Evolutionary conservation across 208 protist genomes (phyloP), one percentile per base, ranked within the genome.

Genomic region (Wallacemonas sp.): DNA sequence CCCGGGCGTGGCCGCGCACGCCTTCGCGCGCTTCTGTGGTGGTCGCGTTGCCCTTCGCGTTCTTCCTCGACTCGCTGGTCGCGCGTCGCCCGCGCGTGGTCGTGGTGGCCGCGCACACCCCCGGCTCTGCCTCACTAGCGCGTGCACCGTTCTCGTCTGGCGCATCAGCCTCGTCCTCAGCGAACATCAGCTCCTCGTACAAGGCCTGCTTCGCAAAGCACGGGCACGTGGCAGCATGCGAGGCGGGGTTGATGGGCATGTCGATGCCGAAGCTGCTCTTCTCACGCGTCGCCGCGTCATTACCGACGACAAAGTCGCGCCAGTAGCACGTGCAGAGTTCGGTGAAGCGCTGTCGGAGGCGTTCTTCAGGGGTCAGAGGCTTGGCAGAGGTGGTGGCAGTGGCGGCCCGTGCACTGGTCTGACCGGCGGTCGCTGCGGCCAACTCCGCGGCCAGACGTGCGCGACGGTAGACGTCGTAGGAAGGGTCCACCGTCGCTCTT

Each of bases 201-300:
- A 72, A 42, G 0, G 45, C 57, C 41, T 78, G 61, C 26, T 79
- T 76, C 18, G 25, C 38, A 25, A 89, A 75, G 49, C 77, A 86
- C 2, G 87, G 80, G 46, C 87, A 94, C 31, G 42, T 65, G 12
- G 74, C 61, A 23, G 82, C 82, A 59, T 94, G 87, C 23, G 87
- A 76, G 31, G 84, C 70, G 1, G 87, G 84, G 73, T 91, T 91
- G 33, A 79, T 80, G 22, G 87, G 72, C 68, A 87, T 87, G 16
- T 72, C 77, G 22, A 89, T n/a, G 16, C 82, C 77, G 2, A 62
- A 63, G 16, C 70, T 54, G 46, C 22, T 8, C 25, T 44, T 36
- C 44, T 62, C 18, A n/a, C n/a, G n/a, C n/a, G n/a, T n/a, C n/a
- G n/a, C n/a, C 14, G 36, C 36, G 36, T 32, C 50, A 57, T 62